Percentiles rank a stretch among this genome's conserved stretches.
phyloP scores from a whole-genome alignment of 495 filamentous ascomycete genomes.

The Cercophora newfieldiana region DNA sequence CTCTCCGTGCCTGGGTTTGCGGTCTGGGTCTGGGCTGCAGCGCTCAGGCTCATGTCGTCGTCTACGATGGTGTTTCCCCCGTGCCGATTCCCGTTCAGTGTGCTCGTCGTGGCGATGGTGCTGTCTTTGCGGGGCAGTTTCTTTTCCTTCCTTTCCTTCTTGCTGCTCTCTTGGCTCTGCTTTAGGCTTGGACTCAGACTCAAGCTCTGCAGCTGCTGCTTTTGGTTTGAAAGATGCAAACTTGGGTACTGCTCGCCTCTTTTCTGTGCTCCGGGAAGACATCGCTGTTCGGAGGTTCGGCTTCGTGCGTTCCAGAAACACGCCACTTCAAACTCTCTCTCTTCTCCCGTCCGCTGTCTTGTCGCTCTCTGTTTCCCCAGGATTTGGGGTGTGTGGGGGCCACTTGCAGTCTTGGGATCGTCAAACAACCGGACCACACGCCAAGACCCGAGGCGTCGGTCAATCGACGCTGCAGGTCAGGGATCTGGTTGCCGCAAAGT shows the following conservation, averaged over 20 bases:
- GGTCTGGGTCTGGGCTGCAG: background rate
- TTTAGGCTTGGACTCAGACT: slow-evolving; percentile 3
- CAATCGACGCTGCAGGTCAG: background rate
- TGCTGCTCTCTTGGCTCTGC: too few species aligned
- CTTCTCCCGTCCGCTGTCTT: background rate
- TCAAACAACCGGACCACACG: background rate
- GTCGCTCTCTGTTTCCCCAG: background rate
- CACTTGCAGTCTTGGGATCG: background rate
- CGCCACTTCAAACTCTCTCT: background rate
- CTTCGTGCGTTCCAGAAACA: background rate
- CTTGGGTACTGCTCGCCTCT: slow-evolving; percentile 53
- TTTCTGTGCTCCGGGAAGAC: slow-evolving; percentile 33
- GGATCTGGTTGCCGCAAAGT: background rate
- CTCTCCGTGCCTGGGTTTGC: background rate
- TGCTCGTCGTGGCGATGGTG: background rate
- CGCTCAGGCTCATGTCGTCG: background rate
- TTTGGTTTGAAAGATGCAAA: slow-evolving; percentile 69
- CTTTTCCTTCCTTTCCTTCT: background rate
- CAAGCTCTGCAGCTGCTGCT: slow-evolving; percentile 16
- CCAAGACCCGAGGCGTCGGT: background rate
- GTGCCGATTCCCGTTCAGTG: background rate
- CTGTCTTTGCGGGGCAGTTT: background rate
- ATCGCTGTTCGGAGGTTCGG: slow-evolving; percentile 14
- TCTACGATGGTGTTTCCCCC: background rate
- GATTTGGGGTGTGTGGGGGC: background rate